Evolutionary conservation across 2,329 filamentous ascomycete species (phyloP), one percentile per base, ranked within the genome.

Genomic region (Colletotrichum melonis): DNA sequence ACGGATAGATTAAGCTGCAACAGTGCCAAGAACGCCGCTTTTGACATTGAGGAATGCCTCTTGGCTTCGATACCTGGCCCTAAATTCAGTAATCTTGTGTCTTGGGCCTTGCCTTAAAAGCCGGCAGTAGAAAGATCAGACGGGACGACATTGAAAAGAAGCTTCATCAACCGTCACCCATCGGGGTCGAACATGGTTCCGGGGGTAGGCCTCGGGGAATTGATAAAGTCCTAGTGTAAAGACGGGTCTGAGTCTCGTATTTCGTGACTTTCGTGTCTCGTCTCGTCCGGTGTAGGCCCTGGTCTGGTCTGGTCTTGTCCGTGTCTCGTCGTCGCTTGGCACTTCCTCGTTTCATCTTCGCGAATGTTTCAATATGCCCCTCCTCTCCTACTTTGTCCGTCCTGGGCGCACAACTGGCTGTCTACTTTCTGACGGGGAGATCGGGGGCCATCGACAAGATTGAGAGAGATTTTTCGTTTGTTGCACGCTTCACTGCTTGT

Each of bases 341-440:
- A 68, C 38, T 63, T 72, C 46, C 63, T 57, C 57, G 64, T 72
- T 72, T 72, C 69, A 68, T 22, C 22, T 46, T 52, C 69, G 9
- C 35, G 19, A 24, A 55, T 68, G 69, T 72, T 68, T 72, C 63
- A 68, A 57, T 32, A 28, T 57, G 26, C 26, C 56, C 63, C 49
- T 28, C 56, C 19, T 35, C 24, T 24, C 19, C 42, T 60, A 32
- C 24, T 26, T 35, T 70, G 26, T 58, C 42, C 62, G 54, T 35
- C 52, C 16, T 54, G n/a, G 46, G 38, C 46, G 58, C 7, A n/a
- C 42, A 49, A 49, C 42, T 49, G 19, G 38, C 19, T 19, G 38
- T 42, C 38, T n/a, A n/a, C 19, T 19, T 49, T n/a, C 42, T 49
- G 16, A 49, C 42, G 19, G 19, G 19, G 19, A n/a, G 38, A 42